Percentiles rank a stretch among this genome's conserved stretches.
Evolutionary conservation across 208 protist genomes (phyloP).

Genomic region (Zelonia costaricensis): DNA sequence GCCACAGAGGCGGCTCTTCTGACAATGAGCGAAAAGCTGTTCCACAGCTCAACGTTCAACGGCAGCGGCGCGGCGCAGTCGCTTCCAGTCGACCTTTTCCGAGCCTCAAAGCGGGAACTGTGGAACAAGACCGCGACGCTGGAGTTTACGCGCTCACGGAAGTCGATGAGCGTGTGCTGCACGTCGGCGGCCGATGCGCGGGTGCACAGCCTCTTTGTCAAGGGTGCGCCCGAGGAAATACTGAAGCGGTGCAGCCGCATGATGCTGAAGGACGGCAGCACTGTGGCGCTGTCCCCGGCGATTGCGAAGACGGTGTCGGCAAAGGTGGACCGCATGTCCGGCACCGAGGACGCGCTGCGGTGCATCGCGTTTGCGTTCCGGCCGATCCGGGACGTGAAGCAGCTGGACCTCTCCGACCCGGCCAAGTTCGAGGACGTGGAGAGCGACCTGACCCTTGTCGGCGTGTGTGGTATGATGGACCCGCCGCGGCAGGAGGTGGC

Average conservation of each 20-base stretch:
- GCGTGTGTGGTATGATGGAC: conserved; percentile 94
- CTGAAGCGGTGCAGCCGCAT: conserved; percentile 82
- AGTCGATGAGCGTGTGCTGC: conserved; percentile 95
- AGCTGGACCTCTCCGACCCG: conserved; percentile 58
- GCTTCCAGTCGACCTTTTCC: conserved; percentile 36
- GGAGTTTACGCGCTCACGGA: conserved; percentile 95
- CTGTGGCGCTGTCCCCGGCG: conserved; percentile 40
- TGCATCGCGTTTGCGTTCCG: conserved; percentile 88
- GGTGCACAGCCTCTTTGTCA: conserved; percentile 82
- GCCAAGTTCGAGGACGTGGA: conserved; percentile 76
- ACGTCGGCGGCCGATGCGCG: conserved; percentile 20
- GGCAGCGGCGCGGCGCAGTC: background rate
- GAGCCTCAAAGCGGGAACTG: conserved; percentile 18
- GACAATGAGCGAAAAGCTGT: conserved; percentile 92
- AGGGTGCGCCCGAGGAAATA: conserved; percentile 96
- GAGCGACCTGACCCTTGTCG: conserved; percentile 87
- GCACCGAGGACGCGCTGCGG: conserved; percentile 57
- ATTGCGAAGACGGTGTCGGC: conserved; percentile 27
- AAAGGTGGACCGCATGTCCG: conserved; percentile 60
- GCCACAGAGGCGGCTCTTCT: conserved; percentile 91
- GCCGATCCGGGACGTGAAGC: conserved; percentile 23
- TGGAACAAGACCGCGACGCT: conserved; percentile 80
- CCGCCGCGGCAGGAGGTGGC: conserved; percentile 91
- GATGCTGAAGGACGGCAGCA: conserved; percentile 49
- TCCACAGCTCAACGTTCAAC: conserved; percentile 6